phyloP scores from a whole-genome alignment of 2,329 filamentous ascomycete genomes.

The Colletotrichum camelliae region DNA sequence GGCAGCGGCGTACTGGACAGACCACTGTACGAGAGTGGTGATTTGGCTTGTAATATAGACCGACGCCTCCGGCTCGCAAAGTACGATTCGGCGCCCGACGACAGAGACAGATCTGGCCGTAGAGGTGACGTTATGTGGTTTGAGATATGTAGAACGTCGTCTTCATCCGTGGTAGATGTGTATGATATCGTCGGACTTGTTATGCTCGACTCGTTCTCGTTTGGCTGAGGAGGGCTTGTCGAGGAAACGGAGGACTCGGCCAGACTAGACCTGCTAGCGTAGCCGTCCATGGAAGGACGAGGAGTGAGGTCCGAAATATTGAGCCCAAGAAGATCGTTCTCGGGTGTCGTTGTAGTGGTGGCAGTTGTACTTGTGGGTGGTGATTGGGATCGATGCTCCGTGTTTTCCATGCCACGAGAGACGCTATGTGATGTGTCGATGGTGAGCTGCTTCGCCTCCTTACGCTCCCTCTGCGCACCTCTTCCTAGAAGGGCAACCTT shows the following conservation, averaged over 20 bases:
- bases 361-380: not conserved
- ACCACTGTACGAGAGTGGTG: conserved; percentile 62
- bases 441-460: conserved; percentile 52
- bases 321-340: conserved; percentile 47
- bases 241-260: conserved; percentile 22
- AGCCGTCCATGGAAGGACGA: conserved; percentile 52
- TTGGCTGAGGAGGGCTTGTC: conserved; percentile 24
- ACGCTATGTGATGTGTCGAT: conserved; percentile 44
- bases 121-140: conserved; percentile 47
- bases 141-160: conserved; percentile 74
- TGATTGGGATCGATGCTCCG: not conserved
- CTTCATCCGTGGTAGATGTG: conserved; percentile 80
- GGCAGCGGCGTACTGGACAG: conserved; percentile 54
- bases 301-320: conserved; percentile 53
- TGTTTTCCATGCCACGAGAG: conserved; percentile 20
- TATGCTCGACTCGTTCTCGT: conserved; percentile 28
- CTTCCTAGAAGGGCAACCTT: conserved; percentile 86
- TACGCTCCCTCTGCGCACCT: conserved; percentile 66
- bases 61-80: conserved; percentile 55
- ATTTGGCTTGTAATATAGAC: conserved; percentile 60
- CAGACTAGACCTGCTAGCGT: conserved; percentile 39
- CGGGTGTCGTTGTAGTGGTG: not conserved
- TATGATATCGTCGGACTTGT: conserved; percentile 64
- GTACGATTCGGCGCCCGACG: conserved; percentile 69
- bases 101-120: conserved; percentile 47